Percentiles rank a stretch among this genome's conserved stretches.
phyloP scores from a whole-genome alignment of 2,329 filamentous ascomycete species.

The Fusarium compactum region DNA sequence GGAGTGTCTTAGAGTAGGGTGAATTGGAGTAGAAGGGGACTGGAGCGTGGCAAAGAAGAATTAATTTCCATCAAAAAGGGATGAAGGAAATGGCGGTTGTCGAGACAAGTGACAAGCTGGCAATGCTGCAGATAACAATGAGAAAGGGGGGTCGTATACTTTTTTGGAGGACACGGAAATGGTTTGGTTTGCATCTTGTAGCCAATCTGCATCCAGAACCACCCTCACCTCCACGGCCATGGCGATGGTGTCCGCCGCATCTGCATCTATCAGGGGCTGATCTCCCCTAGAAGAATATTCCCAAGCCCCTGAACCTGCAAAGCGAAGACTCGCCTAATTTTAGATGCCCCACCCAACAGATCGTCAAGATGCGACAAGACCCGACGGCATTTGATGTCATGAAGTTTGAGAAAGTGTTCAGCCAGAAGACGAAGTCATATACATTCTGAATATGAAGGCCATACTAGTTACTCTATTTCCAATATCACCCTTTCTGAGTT shows the following conservation, averaged over 20 bases:
- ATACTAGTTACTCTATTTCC: neutral
- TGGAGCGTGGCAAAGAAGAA: slow-evolving; percentile 35
- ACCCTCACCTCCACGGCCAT: slow-evolving; percentile 24
- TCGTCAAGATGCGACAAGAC: slow-evolving; percentile 16
- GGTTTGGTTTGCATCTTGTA: slow-evolving; percentile 31
- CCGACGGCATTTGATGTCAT: slow-evolving; percentile 21
- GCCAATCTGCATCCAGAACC: slow-evolving; percentile 38
- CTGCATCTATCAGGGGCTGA: slow-evolving; percentile 35
- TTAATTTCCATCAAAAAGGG: slow-evolving; percentile 23
- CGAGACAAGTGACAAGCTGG: slow-evolving; percentile 16
- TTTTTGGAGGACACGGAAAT: slow-evolving; percentile 29
- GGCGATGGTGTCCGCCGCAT: slow-evolving; percentile 27
- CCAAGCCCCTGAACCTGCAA: slow-evolving; percentile 5
- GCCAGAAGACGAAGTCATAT: neutral
- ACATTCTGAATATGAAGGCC: neutral
- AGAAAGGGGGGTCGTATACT: slow-evolving; percentile 39
- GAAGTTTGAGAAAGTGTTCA: slow-evolving; percentile 22
- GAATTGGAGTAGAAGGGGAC: slow-evolving; percentile 5
- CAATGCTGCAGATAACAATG: slow-evolving; percentile 11
- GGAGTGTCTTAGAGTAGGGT: slow-evolving; percentile 21
- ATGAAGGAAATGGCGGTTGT: slow-evolving; percentile 18
- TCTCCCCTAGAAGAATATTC: neutral
- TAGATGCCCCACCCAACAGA: slow-evolving; percentile 35
- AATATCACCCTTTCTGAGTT: neutral
- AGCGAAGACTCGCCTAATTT: slow-evolving; percentile 37